phyloP scores from a whole-genome alignment of 1,284 basidiomycete genomes.

The Grifola frondosa region DNA sequence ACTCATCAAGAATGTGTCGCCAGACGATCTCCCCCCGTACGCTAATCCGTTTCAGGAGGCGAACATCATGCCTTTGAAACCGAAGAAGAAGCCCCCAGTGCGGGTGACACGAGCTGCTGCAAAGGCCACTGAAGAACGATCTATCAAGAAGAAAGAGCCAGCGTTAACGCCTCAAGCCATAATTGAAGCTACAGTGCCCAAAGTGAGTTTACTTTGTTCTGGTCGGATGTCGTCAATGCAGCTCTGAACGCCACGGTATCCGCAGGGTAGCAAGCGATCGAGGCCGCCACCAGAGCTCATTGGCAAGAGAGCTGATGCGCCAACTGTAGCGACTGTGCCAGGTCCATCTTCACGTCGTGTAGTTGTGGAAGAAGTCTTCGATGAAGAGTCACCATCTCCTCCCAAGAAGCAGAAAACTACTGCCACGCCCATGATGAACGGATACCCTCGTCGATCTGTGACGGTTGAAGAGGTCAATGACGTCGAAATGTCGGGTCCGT shows the following conservation, averaged over 20 bases:
- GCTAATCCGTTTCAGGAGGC: slow-evolving; percentile 71
- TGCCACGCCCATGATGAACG: slow-evolving; percentile 2
- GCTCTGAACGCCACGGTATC: slow-evolving; percentile 1
- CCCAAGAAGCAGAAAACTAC: slow-evolving; percentile 40
- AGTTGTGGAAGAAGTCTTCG: slow-evolving; percentile 26
- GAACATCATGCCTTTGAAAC: slow-evolving; percentile 49
- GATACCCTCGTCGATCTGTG: slow-evolving; percentile 11
- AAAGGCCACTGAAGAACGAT: slow-evolving; percentile 29
- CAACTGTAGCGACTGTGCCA: slow-evolving; percentile 13
- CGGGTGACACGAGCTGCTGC: slow-evolving; percentile 26
- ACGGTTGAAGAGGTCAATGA: slow-evolving; percentile 35
- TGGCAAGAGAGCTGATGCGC: slow-evolving; percentile 20
- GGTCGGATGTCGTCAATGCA: not conserved
- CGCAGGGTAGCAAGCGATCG: slow-evolving; percentile 69
- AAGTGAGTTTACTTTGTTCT: slow-evolving; percentile 40
- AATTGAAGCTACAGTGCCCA: slow-evolving; percentile 71
- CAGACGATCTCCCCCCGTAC: slow-evolving; percentile 59
- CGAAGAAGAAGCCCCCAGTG: slow-evolving; percentile 39
- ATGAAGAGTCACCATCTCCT: slow-evolving; percentile 34
- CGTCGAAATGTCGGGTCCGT: slow-evolving; percentile 24
- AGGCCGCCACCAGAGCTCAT: slow-evolving; percentile 52
- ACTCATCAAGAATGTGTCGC: slow-evolving; percentile 65
- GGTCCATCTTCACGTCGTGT: slow-evolving; percentile 17
- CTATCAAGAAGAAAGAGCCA: slow-evolving; percentile 30
- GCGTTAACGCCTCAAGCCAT: slow-evolving; percentile 58